Base-by-base conservation (phyloP, 148 eudicot genomes). In the Pharnaceum exiguum region DNA sequence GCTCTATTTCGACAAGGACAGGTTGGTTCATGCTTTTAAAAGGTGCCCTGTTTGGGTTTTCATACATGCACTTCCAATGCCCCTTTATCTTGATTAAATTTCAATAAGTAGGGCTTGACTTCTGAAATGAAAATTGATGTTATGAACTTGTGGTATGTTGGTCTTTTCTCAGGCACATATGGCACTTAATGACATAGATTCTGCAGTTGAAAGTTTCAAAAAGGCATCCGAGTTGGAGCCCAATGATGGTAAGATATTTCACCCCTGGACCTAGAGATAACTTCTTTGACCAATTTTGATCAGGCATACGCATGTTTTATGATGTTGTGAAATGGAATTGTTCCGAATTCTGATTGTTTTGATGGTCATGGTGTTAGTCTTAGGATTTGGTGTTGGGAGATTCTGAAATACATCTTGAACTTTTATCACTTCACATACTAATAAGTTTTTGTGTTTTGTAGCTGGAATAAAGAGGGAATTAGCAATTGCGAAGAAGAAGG, bases 1-100 rank as follows among this genome's bases (percentile, higher is more conserved):
- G 95, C 95, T 51, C 71, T 74, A 57, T 90, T 69, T 52, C 97
- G 97, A 71, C 95, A 87, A 80, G 97, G 97, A 72, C 97, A 89
- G 95, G 97, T 89, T 71, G 8, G 81, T 65, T n/a, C n/a, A n/a
- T n/a, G n/a, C n/a, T n/a, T n/a, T n/a, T n/a, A n/a, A n/a, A n/a
- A n/a, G n/a, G n/a, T n/a, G n/a, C n/a, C n/a, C n/a, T n/a, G n/a
- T n/a, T n/a, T n/a, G n/a, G n/a, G n/a, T n/a, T n/a, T n/a, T n/a
- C n/a, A n/a, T n/a, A n/a, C n/a, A n/a, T n/a, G n/a, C n/a, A n/a
- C 21, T 36, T 9, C 16, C n/a, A 30, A 29, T 36, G 2, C 38
- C 13, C 11, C 18, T 35, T 12, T 13, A 23, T 37, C 28, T 51
- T 18, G 23, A 25, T 53, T 3, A 35, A 7, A 37, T 10, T 53